Evolutionary conservation across 2,329 filamentous ascomycete genomes (phyloP).

Genomic region (Stemphylium beticola): DNA sequence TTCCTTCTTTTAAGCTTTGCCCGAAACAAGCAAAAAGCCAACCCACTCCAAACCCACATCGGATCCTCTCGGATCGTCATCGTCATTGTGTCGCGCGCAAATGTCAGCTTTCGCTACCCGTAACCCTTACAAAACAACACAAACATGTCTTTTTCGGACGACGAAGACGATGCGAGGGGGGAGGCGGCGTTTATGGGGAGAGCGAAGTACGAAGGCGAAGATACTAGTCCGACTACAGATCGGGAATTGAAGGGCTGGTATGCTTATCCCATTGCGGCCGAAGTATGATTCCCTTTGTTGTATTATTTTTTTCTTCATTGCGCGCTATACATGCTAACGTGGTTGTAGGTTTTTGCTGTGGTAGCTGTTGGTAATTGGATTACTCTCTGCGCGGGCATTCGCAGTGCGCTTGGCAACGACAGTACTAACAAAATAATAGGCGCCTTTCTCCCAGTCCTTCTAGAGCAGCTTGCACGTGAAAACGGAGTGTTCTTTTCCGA

Average conservation of each 20-base stretch:
- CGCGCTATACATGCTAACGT: neutral
- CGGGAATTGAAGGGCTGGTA: conserved; percentile 90
- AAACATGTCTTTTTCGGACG: conserved; percentile 21
- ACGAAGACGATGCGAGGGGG: conserved; percentile 9
- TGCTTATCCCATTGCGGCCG: conserved; percentile 86
- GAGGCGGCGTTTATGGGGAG: neutral
- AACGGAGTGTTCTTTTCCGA: conserved; percentile 84
- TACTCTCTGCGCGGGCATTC: neutral
- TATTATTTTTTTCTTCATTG: neutral
- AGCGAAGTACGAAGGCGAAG: conserved; percentile 38
- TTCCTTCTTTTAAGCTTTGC: neutral
- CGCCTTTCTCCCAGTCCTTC: conserved; percentile 88
- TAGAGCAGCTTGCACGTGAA: conserved; percentile 89
- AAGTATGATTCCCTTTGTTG: conserved; percentile 55
- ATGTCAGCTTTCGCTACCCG: neutral
- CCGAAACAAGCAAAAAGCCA: conserved; percentile 1
- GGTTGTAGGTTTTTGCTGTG: conserved; percentile 73
- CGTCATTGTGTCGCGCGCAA: neutral
- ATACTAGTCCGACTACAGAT: conserved; percentile 74
- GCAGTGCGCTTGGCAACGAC: neutral
- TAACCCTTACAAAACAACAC: neutral
- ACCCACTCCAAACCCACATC: neutral
- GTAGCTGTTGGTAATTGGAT: conserved; percentile 73
- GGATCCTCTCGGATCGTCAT: conserved; percentile 6
- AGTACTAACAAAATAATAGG: conserved; percentile 56